Evolutionary conservation across 2,329 filamentous ascomycete genomes (phyloP), one percentile per base, ranked within the genome.

Genomic region (Fusarium sp.): DNA sequence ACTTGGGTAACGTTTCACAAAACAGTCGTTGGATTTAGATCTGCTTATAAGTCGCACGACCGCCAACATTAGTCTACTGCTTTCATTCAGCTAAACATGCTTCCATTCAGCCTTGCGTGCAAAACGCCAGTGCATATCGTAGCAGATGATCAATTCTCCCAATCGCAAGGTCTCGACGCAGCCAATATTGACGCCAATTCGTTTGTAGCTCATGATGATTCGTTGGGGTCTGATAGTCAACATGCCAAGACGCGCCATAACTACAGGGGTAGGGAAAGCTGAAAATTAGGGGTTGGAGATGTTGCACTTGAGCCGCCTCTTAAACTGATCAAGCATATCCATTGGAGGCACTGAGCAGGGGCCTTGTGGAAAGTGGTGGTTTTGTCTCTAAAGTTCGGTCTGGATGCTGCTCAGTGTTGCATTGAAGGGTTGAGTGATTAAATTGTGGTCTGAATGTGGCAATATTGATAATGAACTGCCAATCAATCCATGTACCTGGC

Each of bases 201-300:
- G 12, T 35, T 10, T 35, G n/a, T 11, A 1, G 47, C 12, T 8
- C 1, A 25, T 25, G 12, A 11, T 25, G n/a, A 20, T 50, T 50
- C n/a, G 47, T 35, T 0, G 12, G 15, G 27, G 3, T 3, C 0
- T 14, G 4, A 50, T 11, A 35, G n/a, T 33, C 31, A 8, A 8
- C 17, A 9, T 35, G 31, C n/a, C 12, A 35, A 35, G 31, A 35
- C 4, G 5, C n/a, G n/a, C 12, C 31, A 17, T 25, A 5, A 6
- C 11, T 25, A 15, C 17, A 25, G 31, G 17, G 31, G 31, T 35
- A 9, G 4, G 3, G 2, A 35, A 3, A 13, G 47, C 17, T 35
- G 17, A 25, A 50, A 20, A 25, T 35, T 35, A 14, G 5, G 27
- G 12, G 5, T 35, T 50, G 2, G 12, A 4, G 8, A 35, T 35